Evolutionary conservation across 768 basidiomycete species (phyloP).

Genomic region (Leucogyrophana mollusca): DNA sequence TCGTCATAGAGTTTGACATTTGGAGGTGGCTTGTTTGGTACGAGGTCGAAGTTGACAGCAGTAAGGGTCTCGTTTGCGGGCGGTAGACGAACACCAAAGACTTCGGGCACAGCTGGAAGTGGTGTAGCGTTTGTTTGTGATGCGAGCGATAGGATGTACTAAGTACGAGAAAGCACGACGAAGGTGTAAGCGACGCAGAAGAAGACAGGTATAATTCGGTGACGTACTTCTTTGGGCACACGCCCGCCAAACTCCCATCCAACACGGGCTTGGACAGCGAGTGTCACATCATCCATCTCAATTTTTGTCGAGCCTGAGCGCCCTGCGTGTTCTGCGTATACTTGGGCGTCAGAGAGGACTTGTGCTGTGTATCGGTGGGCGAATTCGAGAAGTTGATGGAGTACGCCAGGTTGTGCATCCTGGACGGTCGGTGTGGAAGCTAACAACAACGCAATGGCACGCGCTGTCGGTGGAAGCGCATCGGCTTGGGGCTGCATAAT

Average conservation of each 20-base stretch:
- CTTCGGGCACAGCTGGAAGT: slow-evolving; percentile 82
- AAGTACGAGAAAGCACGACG: neutral
- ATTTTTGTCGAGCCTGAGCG: slow-evolving; percentile 60
- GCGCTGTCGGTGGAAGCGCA: slow-evolving; percentile 80
- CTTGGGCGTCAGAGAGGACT: slow-evolving; percentile 79
- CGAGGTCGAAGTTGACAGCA: slow-evolving; percentile 80
- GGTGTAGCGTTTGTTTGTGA: slow-evolving; percentile 80
- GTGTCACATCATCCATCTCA: slow-evolving; percentile 77
- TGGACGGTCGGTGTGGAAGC: slow-evolving; percentile 83
- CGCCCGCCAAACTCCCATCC: slow-evolving; percentile 92
- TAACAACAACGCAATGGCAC: slow-evolving; percentile 79
- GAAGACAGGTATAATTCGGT: neutral
- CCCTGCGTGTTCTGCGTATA: slow-evolving; percentile 86
- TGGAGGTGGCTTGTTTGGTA: slow-evolving; percentile 83
- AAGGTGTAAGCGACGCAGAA: too few relatives aligned
- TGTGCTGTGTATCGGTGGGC: slow-evolving; percentile 82
- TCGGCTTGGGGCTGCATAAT: slow-evolving; percentile 40
- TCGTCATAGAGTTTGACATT: slow-evolving; percentile 75
- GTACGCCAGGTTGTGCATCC: slow-evolving; percentile 82
- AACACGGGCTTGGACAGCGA: slow-evolving; percentile 85
- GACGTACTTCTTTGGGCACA: slow-evolving; percentile 80
- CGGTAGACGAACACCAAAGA: slow-evolving; percentile 85
- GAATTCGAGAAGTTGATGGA: slow-evolving; percentile 87
- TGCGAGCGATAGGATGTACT: slow-evolving; percentile 81
- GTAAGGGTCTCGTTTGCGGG: slow-evolving; percentile 67